These are phyloP conservation scores for Vaccinium macrocarpon DNA, from an alignment of 148 eudicot genomes.

Conservation along the genomic window DNA sequence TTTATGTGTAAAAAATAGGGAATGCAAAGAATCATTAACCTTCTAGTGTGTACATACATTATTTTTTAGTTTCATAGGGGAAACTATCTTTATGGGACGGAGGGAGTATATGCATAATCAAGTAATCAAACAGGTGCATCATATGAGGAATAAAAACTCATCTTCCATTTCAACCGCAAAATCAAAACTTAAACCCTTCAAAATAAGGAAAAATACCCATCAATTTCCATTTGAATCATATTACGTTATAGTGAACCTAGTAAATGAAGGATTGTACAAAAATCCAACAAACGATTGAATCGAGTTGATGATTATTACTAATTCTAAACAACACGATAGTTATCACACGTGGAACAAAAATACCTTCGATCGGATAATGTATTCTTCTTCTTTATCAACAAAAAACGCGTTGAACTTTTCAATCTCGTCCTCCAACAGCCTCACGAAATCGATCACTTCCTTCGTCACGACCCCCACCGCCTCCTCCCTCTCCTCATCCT, in stretches of 20 bases:
- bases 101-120: not conserved
- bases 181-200: not conserved
- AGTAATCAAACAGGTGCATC: not conserved
- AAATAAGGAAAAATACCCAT: not conserved
- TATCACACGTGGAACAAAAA: not conserved
- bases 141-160: not conserved
- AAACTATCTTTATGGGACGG: no score
- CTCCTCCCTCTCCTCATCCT: not conserved
- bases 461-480: slow-evolving; percentile 32
- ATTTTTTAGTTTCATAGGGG: no score
- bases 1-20: no score
- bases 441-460: slow-evolving; percentile 50
- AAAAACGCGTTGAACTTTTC: slow-evolving; percentile 67
- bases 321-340: not conserved
- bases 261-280: not conserved
- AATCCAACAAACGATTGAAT: not conserved
- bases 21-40: no score
- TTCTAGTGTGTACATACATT: no score
- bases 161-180: not conserved
- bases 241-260: not conserved
- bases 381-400: slow-evolving; percentile 65
- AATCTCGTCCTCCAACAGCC: slow-evolving; percentile 54
- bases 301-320: not conserved
- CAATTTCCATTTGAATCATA: not conserved
- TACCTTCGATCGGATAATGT: slow-evolving; percentile 67